These are phyloP conservation scores for Pleurotus tuoliensis DNA, from an alignment of 768 basidiomycete species.

Conservation along the genomic window DNA sequence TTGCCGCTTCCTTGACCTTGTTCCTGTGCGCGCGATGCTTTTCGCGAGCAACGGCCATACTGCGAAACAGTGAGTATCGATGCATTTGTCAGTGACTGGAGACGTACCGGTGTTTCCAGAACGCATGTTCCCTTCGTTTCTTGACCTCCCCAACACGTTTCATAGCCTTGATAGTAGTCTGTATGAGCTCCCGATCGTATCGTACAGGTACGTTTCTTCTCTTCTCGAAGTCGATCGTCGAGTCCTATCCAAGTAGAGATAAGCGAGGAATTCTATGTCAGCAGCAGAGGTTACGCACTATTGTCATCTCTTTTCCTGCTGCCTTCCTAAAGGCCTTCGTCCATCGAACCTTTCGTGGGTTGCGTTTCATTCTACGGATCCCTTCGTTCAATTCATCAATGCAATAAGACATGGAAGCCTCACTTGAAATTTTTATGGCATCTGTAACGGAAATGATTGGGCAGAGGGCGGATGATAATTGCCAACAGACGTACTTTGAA, in stretches of 20 bases:
- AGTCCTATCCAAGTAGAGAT: slow-evolving; percentile 57
- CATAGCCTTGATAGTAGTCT: slow-evolving; percentile 95
- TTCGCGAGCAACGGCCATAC: slow-evolving; percentile 82
- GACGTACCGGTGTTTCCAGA: slow-evolving; percentile 87
- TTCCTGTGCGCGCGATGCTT: slow-evolving; percentile 73
- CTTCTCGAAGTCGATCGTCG: slow-evolving; percentile 99
- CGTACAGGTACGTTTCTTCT: slow-evolving; percentile 95
- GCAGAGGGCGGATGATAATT: background rate
- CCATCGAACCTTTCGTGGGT: slow-evolving; percentile 98
- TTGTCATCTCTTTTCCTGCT: slow-evolving; percentile 99
- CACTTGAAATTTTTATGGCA: slow-evolving; percentile 99
- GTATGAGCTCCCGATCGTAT: slow-evolving; percentile 91
- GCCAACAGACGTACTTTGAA: slow-evolving; percentile 67
- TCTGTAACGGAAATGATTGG: slow-evolving; percentile 34
- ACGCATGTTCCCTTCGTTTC: slow-evolving; percentile 83
- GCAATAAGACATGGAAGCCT: background rate
- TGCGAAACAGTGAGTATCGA: slow-evolving; percentile 25
- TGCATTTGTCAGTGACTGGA: background rate
- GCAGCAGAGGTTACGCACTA: slow-evolving; percentile 53
- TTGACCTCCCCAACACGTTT: slow-evolving; percentile 93
- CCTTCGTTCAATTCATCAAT: too few species aligned
- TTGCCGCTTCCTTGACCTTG: slow-evolving; percentile 54
- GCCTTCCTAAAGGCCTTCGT: slow-evolving; percentile 99
- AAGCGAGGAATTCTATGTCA: background rate
- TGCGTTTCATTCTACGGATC: slow-evolving; percentile 87